These are phyloP conservation scores for Rhododendron molle DNA, from an alignment of 148 eudicot species.

Conservation along the genomic window DNA sequence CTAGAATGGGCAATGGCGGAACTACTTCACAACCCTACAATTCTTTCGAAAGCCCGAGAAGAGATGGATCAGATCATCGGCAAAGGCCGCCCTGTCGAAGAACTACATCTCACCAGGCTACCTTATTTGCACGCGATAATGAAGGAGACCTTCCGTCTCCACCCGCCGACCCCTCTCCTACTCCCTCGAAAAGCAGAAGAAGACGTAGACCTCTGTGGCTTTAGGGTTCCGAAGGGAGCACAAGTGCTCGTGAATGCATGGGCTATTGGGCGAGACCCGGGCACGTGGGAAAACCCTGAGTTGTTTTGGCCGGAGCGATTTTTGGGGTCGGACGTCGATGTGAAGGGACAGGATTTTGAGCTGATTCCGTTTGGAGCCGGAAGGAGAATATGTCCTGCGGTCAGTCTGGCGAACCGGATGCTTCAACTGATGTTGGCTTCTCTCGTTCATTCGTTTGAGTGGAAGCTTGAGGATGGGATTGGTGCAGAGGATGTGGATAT, in stretches of 20 bases:
- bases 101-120: neutral
- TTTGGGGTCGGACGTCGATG: neutral
- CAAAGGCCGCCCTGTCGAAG: neutral
- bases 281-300: neutral
- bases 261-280: neutral
- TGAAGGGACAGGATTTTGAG: neutral
- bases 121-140: neutral
- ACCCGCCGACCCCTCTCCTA: neutral
- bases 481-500: neutral
- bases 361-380: neutral
- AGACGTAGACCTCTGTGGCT: neutral
- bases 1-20: constrained; percentile 2
- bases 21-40: neutral
- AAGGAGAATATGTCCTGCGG: neutral
- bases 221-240: neutral
- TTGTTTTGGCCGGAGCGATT: neutral
- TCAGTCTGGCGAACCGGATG: neutral
- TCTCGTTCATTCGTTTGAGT: neutral
- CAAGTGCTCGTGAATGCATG: constrained; percentile 1
- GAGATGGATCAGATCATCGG: neutral
- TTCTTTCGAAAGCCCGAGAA: neutral
- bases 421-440: neutral
- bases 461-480: neutral
- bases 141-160: neutral
- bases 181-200: neutral